Percentiles rank a stretch among this genome's conserved stretches.
These are phyloP conservation scores for Suillus paluster DNA, from an alignment of 768 basidiomycete genomes.

Conservation along the genomic window DNA sequence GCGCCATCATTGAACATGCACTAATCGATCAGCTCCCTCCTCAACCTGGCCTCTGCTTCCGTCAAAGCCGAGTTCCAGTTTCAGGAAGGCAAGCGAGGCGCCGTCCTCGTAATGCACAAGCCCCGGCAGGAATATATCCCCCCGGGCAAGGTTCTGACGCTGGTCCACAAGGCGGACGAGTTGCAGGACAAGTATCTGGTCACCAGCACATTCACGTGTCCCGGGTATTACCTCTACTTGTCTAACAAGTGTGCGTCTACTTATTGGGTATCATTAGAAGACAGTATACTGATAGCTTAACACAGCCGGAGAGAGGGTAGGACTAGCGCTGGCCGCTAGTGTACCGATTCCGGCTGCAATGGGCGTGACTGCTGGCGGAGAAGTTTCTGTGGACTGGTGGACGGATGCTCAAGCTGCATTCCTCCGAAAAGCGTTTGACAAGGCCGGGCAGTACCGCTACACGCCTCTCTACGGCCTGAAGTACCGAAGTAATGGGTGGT, in stretches of 20 bases:
- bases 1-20: neutral
- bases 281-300: slow-evolving; percentile 5
- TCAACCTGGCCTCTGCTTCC: slow-evolving; percentile 34
- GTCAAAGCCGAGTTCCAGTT: slow-evolving; percentile 42
- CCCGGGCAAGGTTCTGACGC: slow-evolving; percentile 23
- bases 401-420: slow-evolving; percentile 22
- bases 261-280: neutral
- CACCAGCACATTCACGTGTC: slow-evolving; percentile 35
- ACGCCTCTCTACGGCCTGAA: slow-evolving; percentile 34
- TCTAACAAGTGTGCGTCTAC: slow-evolving; percentile 25
- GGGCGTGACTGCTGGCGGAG: slow-evolving; percentile 19
- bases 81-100: slow-evolving; percentile 32
- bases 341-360: slow-evolving; percentile 15
- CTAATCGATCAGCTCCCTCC: slow-evolving; percentile 6
- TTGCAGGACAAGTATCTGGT: slow-evolving; percentile 38
- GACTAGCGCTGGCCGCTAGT: slow-evolving; percentile 24
- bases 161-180: slow-evolving; percentile 24
- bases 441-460: slow-evolving; percentile 22
- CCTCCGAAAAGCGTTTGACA: slow-evolving; percentile 28
- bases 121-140: slow-evolving; percentile 32
- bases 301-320: slow-evolving; percentile 30
- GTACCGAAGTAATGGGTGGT: slow-evolving; percentile 5
- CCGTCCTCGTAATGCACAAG: slow-evolving; percentile 39
- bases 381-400: slow-evolving; percentile 23
- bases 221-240: slow-evolving; percentile 39